A percentile compares a stretch with the other conserved stretches of the same genome.
Conservation (phyloP, 441 rosid species). For the Euphorbia schlechtendalii region DNA sequence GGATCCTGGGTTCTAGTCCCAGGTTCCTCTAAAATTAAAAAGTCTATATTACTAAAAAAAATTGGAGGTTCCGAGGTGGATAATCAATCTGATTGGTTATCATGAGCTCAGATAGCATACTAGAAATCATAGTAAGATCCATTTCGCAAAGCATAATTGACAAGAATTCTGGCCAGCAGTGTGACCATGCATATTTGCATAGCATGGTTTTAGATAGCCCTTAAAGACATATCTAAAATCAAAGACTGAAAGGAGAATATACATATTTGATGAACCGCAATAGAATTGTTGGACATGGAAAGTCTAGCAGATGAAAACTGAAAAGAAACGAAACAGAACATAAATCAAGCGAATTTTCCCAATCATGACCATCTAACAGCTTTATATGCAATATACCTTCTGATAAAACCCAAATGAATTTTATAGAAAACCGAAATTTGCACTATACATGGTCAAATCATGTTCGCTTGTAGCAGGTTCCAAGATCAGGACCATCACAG, state of each 20-base stretch:
- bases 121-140: background rate
- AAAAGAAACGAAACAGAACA: background rate
- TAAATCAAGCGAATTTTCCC: background rate
- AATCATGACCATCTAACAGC: background rate
- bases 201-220: background rate
- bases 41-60: too few species aligned
- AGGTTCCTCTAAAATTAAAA: too few species aligned
- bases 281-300: background rate
- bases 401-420: background rate
- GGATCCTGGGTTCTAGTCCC: too few species aligned
- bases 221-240: background rate
- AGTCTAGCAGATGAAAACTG: background rate
- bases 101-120: background rate
- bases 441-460: background rate
- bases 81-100: background rate
- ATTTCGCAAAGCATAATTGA: background rate
- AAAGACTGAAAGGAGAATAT: background rate
- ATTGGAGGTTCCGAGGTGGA: too few species aligned
- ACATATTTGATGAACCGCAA: background rate
- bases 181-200: background rate
- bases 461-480: background rate
- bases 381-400: background rate
- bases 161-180: background rate
- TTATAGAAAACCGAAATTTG: background rate
- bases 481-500: background rate